These are phyloP conservation scores for Detonula confervacea DNA, from an alignment of 352 stramenopile genomes.

Conservation along the genomic window DNA sequence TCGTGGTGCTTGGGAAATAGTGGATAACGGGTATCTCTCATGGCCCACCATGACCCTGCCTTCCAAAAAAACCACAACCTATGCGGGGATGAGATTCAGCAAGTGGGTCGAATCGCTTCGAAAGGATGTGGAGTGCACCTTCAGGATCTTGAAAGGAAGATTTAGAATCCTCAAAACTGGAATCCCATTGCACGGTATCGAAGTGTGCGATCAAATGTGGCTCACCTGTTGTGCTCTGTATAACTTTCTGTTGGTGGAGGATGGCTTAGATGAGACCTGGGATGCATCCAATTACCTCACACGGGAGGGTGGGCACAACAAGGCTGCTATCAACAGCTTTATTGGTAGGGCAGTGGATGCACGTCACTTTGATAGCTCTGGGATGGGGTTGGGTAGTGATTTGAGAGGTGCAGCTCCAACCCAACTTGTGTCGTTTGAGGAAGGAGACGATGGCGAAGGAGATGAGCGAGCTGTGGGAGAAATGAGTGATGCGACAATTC, in stretches of 20 bases:
- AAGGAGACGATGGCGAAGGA: no score
- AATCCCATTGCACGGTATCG: constrained; percentile 26
- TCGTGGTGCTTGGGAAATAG: constrained; percentile 31
- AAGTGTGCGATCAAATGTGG: constrained; percentile 10
- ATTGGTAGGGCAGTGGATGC: background rate
- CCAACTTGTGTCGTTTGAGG: background rate
- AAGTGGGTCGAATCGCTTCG: constrained; percentile 44
- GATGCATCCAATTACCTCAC: background rate
- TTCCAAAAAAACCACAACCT: constrained; percentile 16
- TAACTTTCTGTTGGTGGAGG: constrained; percentile 40
- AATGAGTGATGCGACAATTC: background rate
- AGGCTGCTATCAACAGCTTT: background rate
- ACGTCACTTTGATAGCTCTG: background rate
- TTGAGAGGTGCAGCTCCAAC: background rate
- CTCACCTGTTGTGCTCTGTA: constrained; percentile 39
- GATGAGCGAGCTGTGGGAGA: background rate
- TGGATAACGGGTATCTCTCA: constrained; percentile 43
- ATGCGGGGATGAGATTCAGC: constrained; percentile 26
- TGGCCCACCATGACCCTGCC: constrained; percentile 46
- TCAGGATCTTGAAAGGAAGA: constrained; percentile 42
- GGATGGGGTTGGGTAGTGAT: background rate
- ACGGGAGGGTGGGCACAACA: background rate
- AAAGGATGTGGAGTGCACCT: constrained; percentile 52
- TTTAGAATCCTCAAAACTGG: constrained; percentile 35
- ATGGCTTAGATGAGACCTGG: constrained; percentile 25